These are phyloP conservation scores for Boletus patriciae DNA, from an alignment of 768 basidiomycete species.

Conservation along the genomic window DNA sequence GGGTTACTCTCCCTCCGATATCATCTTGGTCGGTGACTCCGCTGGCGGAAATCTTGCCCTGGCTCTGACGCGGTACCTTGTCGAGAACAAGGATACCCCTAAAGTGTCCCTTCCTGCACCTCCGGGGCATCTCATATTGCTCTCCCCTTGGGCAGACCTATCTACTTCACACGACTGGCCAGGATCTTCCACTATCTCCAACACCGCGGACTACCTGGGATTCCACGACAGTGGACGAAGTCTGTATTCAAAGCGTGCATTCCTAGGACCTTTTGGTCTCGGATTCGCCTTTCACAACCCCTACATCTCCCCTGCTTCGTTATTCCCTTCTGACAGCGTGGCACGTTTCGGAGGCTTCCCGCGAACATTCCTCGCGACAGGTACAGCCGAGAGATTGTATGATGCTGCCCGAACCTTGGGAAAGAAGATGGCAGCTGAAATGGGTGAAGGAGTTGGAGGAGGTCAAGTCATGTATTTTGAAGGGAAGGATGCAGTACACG, in stretches of 20 bases:
- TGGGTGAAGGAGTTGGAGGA: conserved; percentile 36
- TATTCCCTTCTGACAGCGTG: conserved; percentile 32
- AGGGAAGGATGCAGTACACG: conserved; percentile 53
- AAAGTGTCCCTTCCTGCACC: conserved; percentile 39
- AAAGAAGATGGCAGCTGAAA: conserved; percentile 49
- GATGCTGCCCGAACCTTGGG: conserved; percentile 50
- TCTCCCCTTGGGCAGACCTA: conserved; percentile 60
- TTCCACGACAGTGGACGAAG: conserved; percentile 9
- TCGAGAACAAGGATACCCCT: conserved; percentile 42
- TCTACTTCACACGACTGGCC: conserved; percentile 38
- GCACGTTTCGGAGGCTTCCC: conserved; percentile 58
- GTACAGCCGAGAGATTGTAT: conserved; percentile 57
- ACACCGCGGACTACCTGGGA: conserved; percentile 34
- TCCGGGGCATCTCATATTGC: conserved; percentile 50
- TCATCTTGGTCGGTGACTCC: conserved; percentile 72
- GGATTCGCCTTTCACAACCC: conserved; percentile 46
- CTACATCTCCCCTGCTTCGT: conserved; percentile 61
- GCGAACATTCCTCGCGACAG: conserved; percentile 56
- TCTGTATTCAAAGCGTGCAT: conserved; percentile 40
- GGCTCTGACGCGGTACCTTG: conserved; percentile 60
- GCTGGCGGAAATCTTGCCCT: conserved; percentile 75
- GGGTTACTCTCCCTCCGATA: conserved; percentile 56
- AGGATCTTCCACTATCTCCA: conserved; percentile 39
- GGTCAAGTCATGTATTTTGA: conserved; percentile 50
- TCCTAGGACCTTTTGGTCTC: conserved; percentile 48